A percentile compares a stretch with the other conserved stretches of the same genome.
phyloP scores from a whole-genome alignment of 495 filamentous ascomycete species.

The Poronia punctata region DNA sequence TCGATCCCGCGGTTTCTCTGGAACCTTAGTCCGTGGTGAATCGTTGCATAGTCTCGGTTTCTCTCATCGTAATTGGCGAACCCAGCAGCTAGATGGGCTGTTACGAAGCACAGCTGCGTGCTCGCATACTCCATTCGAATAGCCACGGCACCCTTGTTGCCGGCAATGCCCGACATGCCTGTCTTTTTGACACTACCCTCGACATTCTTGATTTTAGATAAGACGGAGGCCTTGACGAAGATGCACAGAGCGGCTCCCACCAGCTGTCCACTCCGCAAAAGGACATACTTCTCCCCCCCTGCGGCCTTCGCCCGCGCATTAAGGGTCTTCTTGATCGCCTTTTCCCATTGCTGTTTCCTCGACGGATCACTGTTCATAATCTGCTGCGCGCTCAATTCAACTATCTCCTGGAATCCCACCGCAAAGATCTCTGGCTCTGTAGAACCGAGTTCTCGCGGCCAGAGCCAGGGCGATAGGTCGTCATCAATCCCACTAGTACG shows the following conservation, averaged over 20 bases:
- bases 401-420: conserved; percentile 95
- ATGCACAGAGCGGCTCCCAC: conserved; percentile 90
- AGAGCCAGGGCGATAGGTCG: conserved; percentile 83
- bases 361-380: conserved; percentile 97
- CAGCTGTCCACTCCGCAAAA: conserved; percentile 86
- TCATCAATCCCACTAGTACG: conserved; percentile 64
- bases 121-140: conserved; percentile 94
- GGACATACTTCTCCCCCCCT: conserved; percentile 71
- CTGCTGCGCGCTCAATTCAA: conserved; percentile 91
- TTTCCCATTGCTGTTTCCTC: conserved; percentile 79
- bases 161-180: conserved; percentile 92
- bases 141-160: conserved; percentile 96
- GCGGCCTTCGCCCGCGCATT: conserved; percentile 58
- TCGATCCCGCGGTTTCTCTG: conserved; percentile 84
- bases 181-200: conserved; percentile 97
- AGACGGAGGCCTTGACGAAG: conserved; percentile 70
- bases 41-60: conserved; percentile 87
- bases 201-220: conserved; percentile 86
- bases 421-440: conserved; percentile 71
- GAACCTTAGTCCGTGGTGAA: conserved; percentile 79
- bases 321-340: conserved; percentile 66
- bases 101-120: conserved; percentile 90
- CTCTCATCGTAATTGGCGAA: conserved; percentile 97
- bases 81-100: conserved; percentile 91
- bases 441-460: conserved; percentile 42